These are phyloP conservation scores for Gaeumannomyces sp. DNA, from an alignment of 2,329 filamentous ascomycete genomes.

Conservation along the genomic window DNA sequence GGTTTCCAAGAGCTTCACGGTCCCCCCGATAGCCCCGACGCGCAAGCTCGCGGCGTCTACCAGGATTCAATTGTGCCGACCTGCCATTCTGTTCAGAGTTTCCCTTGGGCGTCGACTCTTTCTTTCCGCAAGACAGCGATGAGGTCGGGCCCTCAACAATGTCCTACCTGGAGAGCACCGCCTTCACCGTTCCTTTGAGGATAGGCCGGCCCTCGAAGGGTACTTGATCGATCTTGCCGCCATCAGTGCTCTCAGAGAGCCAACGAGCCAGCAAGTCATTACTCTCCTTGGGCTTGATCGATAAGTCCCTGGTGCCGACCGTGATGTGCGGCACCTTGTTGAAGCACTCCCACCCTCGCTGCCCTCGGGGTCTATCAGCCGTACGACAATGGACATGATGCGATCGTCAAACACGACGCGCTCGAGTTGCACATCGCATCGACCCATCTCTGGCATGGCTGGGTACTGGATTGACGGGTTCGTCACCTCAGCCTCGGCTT, in stretches of 20 bases:
- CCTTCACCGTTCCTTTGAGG: slow-evolving; percentile 41
- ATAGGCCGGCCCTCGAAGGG: slow-evolving; percentile 43
- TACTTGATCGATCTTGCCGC: slow-evolving; percentile 41
- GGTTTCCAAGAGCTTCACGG: too few species aligned
- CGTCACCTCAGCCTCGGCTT: slow-evolving; percentile 36
- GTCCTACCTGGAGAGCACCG: slow-evolving; percentile 39
- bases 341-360: slow-evolving; percentile 55
- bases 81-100: background rate
- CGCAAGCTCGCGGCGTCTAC: too few species aligned
- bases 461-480: slow-evolving; percentile 12
- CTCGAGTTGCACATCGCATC: slow-evolving; percentile 58
- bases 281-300: slow-evolving; percentile 89
- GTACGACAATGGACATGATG: slow-evolving; percentile 86
- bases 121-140: background rate
- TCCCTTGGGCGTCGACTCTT: background rate
- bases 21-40: too few species aligned
- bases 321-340: slow-evolving; percentile 86
- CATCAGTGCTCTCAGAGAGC: slow-evolving; percentile 56
- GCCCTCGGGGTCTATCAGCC: slow-evolving; percentile 52
- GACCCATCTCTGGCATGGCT: slow-evolving; percentile 47
- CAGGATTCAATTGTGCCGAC: background rate
- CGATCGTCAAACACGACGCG: slow-evolving; percentile 77
- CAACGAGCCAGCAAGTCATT: slow-evolving; percentile 76
- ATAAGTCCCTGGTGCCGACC: slow-evolving; percentile 67
- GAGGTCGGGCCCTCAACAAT: background rate